These are phyloP conservation scores for Syzygium syzygioides DNA, from an alignment of 441 rosid genomes.

Conservation along the genomic window DNA sequence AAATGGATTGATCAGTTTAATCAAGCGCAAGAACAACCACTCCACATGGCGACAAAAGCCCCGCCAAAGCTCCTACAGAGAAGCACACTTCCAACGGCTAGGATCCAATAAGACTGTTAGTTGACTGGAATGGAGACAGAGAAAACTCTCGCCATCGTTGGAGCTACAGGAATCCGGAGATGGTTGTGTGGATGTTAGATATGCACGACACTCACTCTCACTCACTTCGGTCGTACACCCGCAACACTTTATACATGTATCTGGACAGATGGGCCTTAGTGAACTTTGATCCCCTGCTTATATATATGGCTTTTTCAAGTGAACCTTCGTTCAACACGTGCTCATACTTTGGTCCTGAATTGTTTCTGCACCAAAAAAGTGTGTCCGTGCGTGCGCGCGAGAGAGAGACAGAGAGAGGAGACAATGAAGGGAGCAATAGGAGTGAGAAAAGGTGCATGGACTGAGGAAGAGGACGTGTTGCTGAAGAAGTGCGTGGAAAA, in stretches of 20 bases:
- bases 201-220: neutral
- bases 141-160: neutral
- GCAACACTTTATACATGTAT: neutral
- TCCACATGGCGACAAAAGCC: neutral
- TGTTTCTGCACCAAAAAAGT: neutral
- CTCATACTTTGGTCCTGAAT: neutral
- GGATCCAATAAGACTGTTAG: neutral
- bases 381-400: neutral
- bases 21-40: neutral
- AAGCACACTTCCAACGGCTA: neutral
- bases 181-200: neutral
- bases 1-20: neutral
- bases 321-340: neutral
- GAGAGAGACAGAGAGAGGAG: neutral
- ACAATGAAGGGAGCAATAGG: neutral
- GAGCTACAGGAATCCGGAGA: neutral
- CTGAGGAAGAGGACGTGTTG: constrained; percentile 31
- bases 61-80: neutral
- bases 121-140: neutral
- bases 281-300: neutral
- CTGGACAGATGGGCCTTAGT: neutral
- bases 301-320: neutral
- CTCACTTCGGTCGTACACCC: neutral
- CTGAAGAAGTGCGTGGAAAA: constrained; percentile 26
- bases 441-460: constrained; percentile 12